Base-by-base conservation (phyloP, 106 monocot genomes). In the Xerophyta viscosa region DNA sequence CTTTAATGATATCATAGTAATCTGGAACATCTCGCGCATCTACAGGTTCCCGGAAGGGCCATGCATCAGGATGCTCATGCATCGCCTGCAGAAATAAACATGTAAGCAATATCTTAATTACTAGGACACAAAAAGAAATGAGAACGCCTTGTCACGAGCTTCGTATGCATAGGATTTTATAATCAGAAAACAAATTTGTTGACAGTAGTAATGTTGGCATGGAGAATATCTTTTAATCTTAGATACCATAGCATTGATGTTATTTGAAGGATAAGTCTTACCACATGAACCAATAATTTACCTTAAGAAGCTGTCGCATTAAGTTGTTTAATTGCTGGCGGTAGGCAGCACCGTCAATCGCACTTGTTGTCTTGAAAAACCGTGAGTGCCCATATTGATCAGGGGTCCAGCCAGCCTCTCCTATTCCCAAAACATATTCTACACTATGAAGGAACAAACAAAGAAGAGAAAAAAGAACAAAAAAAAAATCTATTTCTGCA, bases 1-100 rank as follows among this genome's bases (percentile, higher is more conserved):
- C 96, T 70, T 89, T 98, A 28, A 98, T 98, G 42, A 98, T 74
- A 55, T 98, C 89, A 74, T 98, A 98, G 56, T 98, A 98, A 71
- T 98, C 96, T 39, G 96, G 96, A 29, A 89, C 96, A 39, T 85
- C 85, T 29, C 96, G 89, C 50, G 85, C 69, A 79, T 98, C 85
- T 52, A 98, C 96, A 2, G 96, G 96, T 31, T 98, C 96, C 63
- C 60, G 81, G 43, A 98, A 98, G 73, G 96, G 96, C 96, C 96
- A 98, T 37, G 96, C 84, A 79, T 98, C 96, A 55, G 85, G 76
- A 73, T 89, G 84, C 31, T 96, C 96, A 37, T 67, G 82, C 96
- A 96, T 85, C 62, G 66, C 48, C 96, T 96, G 78, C 30, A 31
- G 46, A 39, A 39, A 39, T n/a, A n/a, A n/a, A n/a, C n/a, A n/a